Percentiles rank a stretch among this genome's conserved stretches.
Evolutionary conservation across 345 rosid species (phyloP).

Genomic region (Acer saccharum): DNA sequence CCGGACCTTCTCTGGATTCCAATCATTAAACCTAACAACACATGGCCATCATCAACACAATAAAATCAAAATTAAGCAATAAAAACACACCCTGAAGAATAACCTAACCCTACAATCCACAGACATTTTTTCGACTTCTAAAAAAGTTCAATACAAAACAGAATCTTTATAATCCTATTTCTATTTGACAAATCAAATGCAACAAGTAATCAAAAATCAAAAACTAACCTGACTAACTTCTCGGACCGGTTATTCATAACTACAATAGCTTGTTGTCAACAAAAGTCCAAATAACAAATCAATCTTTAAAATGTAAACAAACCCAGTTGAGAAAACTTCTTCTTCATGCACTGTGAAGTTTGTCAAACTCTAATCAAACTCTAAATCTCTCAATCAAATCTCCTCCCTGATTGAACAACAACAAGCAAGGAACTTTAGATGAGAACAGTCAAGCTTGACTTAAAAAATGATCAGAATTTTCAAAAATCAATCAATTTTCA

Average conservation of each 20-base stretch:
- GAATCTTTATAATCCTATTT: background rate
- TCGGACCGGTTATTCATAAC: slow-evolving; percentile 55
- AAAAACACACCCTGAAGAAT: background rate
- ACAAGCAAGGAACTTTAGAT: background rate
- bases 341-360: slow-evolving; percentile 21
- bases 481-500: background rate
- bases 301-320: slow-evolving; percentile 16
- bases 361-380: background rate
- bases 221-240: slow-evolving; percentile 65
- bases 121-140: too few relatives aligned
- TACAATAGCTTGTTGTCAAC: background rate
- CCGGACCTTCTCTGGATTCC: slow-evolving; percentile 58
- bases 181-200: background rate
- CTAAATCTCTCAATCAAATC: background rate
- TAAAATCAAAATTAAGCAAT: slow-evolving; percentile 2
- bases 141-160: background rate
- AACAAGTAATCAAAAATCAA: background rate
- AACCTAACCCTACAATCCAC: background rate
- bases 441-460: background rate
- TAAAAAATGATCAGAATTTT: background rate
- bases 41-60: slow-evolving; percentile 7
- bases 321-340: background rate
- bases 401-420: slow-evolving; percentile 10
- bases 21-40: slow-evolving; percentile 71
- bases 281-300: slow-evolving; percentile 6